A percentile compares a stretch with the other conserved stretches of the same genome.
These are phyloP conservation scores for Lactifluus volemus DNA, from an alignment of 768 basidiomycete genomes.

Conservation along the genomic window DNA sequence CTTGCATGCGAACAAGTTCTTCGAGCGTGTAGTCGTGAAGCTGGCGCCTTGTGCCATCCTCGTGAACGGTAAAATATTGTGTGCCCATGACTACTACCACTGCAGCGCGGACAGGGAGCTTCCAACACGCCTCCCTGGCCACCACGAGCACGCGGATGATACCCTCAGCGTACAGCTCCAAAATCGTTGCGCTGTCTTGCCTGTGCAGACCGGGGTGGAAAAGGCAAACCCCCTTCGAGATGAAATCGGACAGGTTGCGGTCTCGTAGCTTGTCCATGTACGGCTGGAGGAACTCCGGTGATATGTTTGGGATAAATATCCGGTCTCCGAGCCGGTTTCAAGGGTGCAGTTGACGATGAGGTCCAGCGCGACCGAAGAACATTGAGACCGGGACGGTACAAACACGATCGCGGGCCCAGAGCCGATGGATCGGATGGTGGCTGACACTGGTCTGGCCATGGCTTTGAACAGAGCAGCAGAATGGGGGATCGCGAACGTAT, in stretches of 20 bases:
- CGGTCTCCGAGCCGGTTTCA: conserved; percentile 56
- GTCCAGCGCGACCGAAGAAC: conserved; percentile 64
- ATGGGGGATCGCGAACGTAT: conserved; percentile 79
- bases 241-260: conserved; percentile 51
- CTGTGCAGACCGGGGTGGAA: conserved; percentile 67
- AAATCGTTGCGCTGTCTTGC: conserved; percentile 58
- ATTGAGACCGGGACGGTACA: conserved; percentile 78
- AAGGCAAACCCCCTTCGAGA: conserved; percentile 83
- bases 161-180: conserved; percentile 77
- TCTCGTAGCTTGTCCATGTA: conserved; percentile 55
- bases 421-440: conserved; percentile 47
- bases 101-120: conserved; percentile 72
- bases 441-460: conserved; percentile 86
- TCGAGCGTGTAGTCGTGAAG: conserved; percentile 71
- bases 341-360: conserved; percentile 83
- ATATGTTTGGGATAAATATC: conserved; percentile 52
- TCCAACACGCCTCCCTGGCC: conserved; percentile 82
- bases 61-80: conserved; percentile 58
- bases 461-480: conserved; percentile 82
- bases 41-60: conserved; percentile 48
- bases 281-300: conserved; percentile 49
- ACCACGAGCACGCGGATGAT: conserved; percentile 73
- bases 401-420: conserved; percentile 65
- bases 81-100: conserved; percentile 89
- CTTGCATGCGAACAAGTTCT: conserved; percentile 89